Conservation (phyloP, 169 alveolate genomes). For the Eimeria tenella region DNA sequence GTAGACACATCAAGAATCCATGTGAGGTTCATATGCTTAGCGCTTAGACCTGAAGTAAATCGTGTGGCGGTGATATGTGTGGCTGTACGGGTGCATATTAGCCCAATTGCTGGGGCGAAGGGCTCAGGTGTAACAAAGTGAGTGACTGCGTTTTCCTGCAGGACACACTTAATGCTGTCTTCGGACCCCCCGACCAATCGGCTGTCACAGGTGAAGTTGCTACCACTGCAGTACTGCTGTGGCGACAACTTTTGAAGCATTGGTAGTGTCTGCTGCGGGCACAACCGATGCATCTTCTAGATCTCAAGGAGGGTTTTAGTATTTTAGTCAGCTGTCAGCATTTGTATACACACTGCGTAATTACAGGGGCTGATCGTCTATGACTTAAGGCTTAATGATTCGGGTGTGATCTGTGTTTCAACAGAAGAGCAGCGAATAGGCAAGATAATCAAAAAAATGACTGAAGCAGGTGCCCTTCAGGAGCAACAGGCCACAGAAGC, state of each 20-base stretch:
- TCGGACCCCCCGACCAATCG: not conserved
- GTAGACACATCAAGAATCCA: not conserved
- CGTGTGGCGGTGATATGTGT: too few species aligned
- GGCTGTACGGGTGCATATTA: too few species aligned
- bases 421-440: slow-evolving; percentile 20
- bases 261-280: too few species aligned
- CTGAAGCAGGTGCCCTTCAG: slow-evolving; percentile 43
- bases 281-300: too few species aligned
- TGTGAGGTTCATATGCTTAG: not conserved
- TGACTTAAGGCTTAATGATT: not conserved
- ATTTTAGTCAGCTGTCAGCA: too few species aligned
- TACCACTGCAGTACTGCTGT: not conserved
- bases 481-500: slow-evolving; percentile 23
- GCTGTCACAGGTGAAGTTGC: slow-evolving; percentile 3
- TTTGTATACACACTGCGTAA: too few species aligned
- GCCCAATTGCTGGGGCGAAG: not conserved
- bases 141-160: not conserved
- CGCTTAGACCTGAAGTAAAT: not conserved
- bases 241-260: not conserved
- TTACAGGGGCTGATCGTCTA: too few species aligned
- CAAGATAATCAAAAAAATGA: not conserved
- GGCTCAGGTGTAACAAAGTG: not conserved
- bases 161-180: not conserved
- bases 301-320: too few species aligned
- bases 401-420: not conserved